Evolutionary conservation across 2,329 filamentous ascomycete species (phyloP).

Genomic region (Lecanicillium sp.): DNA sequence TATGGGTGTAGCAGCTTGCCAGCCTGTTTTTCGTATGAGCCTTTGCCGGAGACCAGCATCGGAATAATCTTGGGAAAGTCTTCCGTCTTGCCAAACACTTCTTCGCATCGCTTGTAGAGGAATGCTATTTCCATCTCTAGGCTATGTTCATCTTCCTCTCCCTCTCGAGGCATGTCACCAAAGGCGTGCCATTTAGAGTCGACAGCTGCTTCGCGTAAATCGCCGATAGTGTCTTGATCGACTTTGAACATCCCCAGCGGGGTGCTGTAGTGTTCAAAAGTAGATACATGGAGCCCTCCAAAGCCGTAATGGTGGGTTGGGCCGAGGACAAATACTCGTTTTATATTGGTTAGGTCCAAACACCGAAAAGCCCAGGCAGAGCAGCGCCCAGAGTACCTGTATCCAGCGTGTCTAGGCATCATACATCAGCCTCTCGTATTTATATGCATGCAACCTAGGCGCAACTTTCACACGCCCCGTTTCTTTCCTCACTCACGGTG

Average conservation of each 20-base stretch:
- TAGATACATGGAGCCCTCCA: conserved; percentile 65
- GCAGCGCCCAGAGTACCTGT: conserved; percentile 81
- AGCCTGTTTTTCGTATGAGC: conserved; percentile 46
- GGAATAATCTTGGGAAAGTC: conserved; percentile 71
- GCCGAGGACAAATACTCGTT: conserved; percentile 84
- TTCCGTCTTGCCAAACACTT: conserved; percentile 38
- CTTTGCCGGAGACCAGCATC: conserved; percentile 73
- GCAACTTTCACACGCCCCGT: too few relatives aligned
- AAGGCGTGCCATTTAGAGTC: conserved; percentile 32
- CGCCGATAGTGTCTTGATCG: conserved; percentile 46
- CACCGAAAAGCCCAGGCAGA: conserved; percentile 93
- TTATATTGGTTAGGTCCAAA: conserved; percentile 72
- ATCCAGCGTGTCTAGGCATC: conserved; percentile 89
- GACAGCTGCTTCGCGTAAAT: conserved; percentile 31
- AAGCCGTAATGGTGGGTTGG: conserved; percentile 87
- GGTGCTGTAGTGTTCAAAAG: conserved; percentile 62
- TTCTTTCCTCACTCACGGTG: conserved; percentile 63
- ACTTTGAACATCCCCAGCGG: conserved; percentile 64
- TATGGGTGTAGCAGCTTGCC: conserved; percentile 71
- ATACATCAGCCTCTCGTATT: not conserved
- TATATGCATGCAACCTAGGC: not conserved
- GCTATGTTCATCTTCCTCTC: conserved; percentile 82
- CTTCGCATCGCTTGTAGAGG: conserved; percentile 66
- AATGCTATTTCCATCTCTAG: conserved; percentile 96
- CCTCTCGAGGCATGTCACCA: conserved; percentile 48